phyloP scores from a whole-genome alignment of 148 eudicot genomes.

The Vaccinium myrtillus region DNA sequence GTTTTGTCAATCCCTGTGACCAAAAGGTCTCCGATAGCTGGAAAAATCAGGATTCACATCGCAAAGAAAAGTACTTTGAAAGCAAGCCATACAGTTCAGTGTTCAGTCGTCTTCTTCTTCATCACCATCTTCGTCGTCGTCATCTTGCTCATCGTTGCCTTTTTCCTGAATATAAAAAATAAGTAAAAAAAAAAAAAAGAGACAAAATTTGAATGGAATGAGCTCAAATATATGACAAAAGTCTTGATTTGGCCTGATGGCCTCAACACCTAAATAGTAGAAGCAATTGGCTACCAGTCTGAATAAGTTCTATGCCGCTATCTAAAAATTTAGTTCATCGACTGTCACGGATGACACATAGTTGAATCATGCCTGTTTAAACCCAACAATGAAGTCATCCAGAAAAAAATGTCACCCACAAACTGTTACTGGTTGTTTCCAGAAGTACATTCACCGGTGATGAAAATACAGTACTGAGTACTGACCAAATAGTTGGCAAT shows the following conservation, averaged over 20 bases:
- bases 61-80: not conserved
- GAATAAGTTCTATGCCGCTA: not conserved
- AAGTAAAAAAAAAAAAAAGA: not conserved
- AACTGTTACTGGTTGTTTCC: not conserved
- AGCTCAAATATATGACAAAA: not conserved
- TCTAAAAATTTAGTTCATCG: not conserved
- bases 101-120: constrained; percentile 30
- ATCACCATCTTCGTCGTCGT: constrained; percentile 38
- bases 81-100: not conserved
- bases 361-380: not conserved
- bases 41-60: not conserved
- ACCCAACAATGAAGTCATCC: not conserved
- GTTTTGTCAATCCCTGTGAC: not conserved
- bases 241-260: constrained; percentile 2
- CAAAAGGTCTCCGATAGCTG: not conserved
- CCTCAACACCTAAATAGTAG: not conserved
- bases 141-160: constrained; percentile 40
- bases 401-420: not conserved
- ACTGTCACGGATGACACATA: not conserved
- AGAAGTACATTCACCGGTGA: not conserved
- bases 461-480: not conserved
- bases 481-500: not conserved
- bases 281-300: not conserved
- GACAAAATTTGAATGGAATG: not conserved
- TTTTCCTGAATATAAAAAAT: constrained; percentile 30